A percentile compares a stretch with the other conserved stretches of the same genome.
Evolutionary conservation across 441 rosid genomes (phyloP).

Genomic region (Adansonia grandidieri): DNA sequence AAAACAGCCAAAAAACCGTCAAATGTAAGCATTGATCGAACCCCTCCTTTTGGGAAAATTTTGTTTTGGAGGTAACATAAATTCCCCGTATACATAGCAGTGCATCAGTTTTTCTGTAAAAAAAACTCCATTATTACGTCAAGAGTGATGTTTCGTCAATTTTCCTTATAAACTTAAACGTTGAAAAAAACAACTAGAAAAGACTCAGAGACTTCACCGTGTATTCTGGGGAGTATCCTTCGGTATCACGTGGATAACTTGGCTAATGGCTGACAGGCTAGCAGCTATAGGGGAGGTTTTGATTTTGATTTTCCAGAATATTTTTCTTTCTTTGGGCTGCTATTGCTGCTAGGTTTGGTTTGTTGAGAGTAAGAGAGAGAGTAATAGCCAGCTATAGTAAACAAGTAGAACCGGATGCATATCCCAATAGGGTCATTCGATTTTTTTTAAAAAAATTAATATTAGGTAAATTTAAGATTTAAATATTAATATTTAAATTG

Average conservation of each 20-base stretch:
- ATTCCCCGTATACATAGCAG: constrained; percentile 30
- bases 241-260: constrained; percentile 36
- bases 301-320: not conserved
- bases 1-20: constrained; percentile 20
- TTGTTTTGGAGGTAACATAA: constrained; percentile 25
- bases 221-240: constrained; percentile 52
- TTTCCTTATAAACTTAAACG: constrained; percentile 51
- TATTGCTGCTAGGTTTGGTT: constrained; percentile 32
- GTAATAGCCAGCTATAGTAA: constrained; percentile 11
- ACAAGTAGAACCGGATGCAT: not conserved
- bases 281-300: not conserved
- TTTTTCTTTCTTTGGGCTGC: constrained; percentile 5
- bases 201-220: constrained; percentile 51
- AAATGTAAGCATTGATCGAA: not conserved
- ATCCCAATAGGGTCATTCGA: not conserved
- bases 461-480: too few relatives aligned
- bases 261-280: constrained; percentile 22
- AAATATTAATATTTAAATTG: too few relatives aligned
- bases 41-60: not conserved
- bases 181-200: constrained; percentile 40
- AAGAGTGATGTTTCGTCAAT: constrained; percentile 54
- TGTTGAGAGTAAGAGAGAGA: constrained; percentile 19
- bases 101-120: constrained; percentile 8
- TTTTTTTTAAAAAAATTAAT: too few relatives aligned
- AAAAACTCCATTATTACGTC: constrained; percentile 37